Evolutionary conservation across 495 filamentous ascomycete genomes (phyloP).

Genomic region (Aspergillus diversus): DNA sequence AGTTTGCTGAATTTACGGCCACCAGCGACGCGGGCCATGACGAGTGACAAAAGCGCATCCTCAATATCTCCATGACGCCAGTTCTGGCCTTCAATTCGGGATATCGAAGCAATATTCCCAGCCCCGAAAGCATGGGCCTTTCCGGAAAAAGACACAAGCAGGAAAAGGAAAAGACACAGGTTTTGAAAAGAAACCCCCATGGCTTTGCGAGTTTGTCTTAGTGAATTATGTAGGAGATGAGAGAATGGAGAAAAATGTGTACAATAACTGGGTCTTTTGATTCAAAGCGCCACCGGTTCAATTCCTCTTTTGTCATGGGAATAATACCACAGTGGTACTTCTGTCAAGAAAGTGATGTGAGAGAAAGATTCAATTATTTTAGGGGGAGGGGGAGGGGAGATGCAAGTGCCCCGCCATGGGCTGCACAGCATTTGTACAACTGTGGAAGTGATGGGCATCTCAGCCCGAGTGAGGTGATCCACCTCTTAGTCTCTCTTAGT

Average conservation of each 20-base stretch:
- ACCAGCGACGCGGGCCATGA: conserved; percentile 75
- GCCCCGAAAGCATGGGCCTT: conserved; percentile 83
- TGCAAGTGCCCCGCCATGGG: conserved; percentile 20
- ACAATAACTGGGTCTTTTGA: background rate
- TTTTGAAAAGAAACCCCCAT: conserved; percentile 34
- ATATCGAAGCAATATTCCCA: conserved; percentile 79
- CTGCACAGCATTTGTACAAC: background rate
- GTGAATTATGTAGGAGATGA: background rate
- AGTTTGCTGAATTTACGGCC: conserved; percentile 88
- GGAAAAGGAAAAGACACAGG: conserved; percentile 45
- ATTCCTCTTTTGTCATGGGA: background rate
- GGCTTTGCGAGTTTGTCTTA: conserved; percentile 6
- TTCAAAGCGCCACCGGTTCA: background rate
- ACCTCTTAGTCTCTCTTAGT: conserved; percentile 3
- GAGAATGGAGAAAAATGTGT: background rate
- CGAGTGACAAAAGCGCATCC: conserved; percentile 76
- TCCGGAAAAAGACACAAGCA: conserved; percentile 63
- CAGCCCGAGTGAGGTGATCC: background rate
- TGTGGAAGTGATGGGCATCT: conserved; percentile 7
- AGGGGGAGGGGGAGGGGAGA: conserved; percentile 7
- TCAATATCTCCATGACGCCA: conserved; percentile 94
- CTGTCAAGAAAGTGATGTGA: background rate
- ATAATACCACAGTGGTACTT: background rate
- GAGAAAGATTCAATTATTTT: background rate
- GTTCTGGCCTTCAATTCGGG: conserved; percentile 80